Base-by-base conservation (phyloP, 2,329 filamentous ascomycete genomes). In the Beauveria sp. region DNA sequence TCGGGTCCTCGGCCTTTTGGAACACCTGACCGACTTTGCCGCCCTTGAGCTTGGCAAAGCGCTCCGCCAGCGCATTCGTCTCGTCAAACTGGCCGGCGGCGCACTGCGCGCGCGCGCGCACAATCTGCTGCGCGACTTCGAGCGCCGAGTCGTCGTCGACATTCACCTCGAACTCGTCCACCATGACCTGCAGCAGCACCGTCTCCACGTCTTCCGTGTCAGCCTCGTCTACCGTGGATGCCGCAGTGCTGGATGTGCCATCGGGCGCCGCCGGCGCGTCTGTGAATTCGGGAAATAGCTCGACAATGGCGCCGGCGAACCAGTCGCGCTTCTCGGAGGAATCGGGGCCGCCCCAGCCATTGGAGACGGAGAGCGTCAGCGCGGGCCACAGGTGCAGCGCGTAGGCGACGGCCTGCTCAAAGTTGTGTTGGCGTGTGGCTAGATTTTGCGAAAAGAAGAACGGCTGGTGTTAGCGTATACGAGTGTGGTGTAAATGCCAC, bases 161-260 rank as follows among this genome's bases (percentile, higher is more conserved):
- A 61, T 90, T 88, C 60, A 95, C 89, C 69, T 96, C 92, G 70
- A 98, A 99, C 75, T 99, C 95, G 77, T 98, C 95, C 65, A 89
- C 83, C 88, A 98, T 95, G 64, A 96, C 87, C 70, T 97, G 90
- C 52, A 96, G 79, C 53, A 98, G 79, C 57, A 96, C 86, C 46
- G 88, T 83, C 78, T 98, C 93, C 49, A 97, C 79, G 68, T 97
- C 91, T 65, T 88, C 86, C 20, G 83, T 78, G 67, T 96, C 89
- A 12, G 90, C 80, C 66, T 85, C 82, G 22, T 79, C 76, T 24
- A 66, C 63, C 60, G 64, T 3, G n/a, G 46, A 8, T 4, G 40
- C 63, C 43, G 61, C 57, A 59, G 53, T 42, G 34, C 12, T 10
- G n/a, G 50, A 24, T 24, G 45, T 47, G 40, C 22, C 16, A 56